A percentile compares a stretch with the other conserved stretches of the same genome.
phyloP scores from a whole-genome alignment of 192 early-diverging fungal genomes.

The Globomyces pollinis-pini region DNA sequence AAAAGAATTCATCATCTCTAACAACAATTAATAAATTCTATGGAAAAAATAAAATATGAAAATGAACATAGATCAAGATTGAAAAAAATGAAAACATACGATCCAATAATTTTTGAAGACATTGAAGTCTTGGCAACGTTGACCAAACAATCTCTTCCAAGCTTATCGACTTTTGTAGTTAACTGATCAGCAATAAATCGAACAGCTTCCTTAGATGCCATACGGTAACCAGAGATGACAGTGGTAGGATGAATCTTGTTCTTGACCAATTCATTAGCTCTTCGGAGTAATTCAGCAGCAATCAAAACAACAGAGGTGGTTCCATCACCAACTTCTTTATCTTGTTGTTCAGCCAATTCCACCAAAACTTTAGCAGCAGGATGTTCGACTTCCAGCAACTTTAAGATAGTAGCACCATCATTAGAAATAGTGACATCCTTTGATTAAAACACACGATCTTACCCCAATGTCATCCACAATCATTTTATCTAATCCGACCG shows the following conservation, averaged over 20 bases:
- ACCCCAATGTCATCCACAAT: conserved; percentile 98
- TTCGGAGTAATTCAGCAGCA: conserved; percentile 89
- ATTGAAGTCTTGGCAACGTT: conserved; percentile 98
- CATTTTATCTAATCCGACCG: conserved; percentile 99
- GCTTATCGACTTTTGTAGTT: conserved; percentile 86
- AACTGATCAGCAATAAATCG: conserved; percentile 96
- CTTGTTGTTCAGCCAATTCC: conserved; percentile 98
- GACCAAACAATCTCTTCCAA: conserved; percentile 86
- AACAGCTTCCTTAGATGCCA: conserved; percentile 95
- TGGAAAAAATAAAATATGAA: conserved; percentile 5
- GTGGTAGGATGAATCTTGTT: conserved; percentile 99
- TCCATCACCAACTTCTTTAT: conserved; percentile 99
- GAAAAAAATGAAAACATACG: conserved; percentile 42
- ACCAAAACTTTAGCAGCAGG: conserved; percentile 95
- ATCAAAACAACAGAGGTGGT: conserved; percentile 99
- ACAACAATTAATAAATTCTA: neutral
- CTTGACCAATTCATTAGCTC: conserved; percentile 96
- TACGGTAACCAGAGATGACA: conserved; percentile 94
- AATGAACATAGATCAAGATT: neutral
- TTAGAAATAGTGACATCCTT: conserved; percentile 99
- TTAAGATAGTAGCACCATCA: conserved; percentile 97
- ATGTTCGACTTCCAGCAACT: conserved; percentile 96
- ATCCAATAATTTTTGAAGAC: conserved; percentile 96
- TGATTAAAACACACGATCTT: conserved; percentile 13
- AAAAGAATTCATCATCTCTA: conserved; percentile 93